These are phyloP conservation scores for Eucalyptus paniculata DNA, from an alignment of 345 rosid species.

Conservation along the genomic window DNA sequence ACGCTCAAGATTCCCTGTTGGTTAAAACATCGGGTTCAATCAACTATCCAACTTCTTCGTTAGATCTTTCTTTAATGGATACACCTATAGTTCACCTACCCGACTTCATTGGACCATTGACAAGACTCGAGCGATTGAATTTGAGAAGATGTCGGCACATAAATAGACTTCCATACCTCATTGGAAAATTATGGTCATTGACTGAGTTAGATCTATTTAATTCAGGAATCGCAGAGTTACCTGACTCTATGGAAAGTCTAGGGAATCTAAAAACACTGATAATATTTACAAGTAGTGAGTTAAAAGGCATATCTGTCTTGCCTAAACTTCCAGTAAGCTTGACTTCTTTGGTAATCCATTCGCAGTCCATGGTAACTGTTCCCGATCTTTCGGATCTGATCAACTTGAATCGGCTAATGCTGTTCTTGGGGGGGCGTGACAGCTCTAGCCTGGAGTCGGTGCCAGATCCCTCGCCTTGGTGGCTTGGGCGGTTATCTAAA, in stretches of 20 bases:
- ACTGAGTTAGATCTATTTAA: rapidly evolving
- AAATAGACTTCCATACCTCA: not conserved
- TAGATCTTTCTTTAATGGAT: rapidly evolving
- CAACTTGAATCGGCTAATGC: not conserved
- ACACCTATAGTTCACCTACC: not conserved
- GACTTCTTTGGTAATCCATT: rapidly evolving
- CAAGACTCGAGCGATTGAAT: not conserved
- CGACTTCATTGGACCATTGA: not conserved
- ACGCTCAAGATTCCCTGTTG: rapidly evolving
- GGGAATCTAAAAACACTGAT: not conserved
- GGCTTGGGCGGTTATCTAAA: not conserved
- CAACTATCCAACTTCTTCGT: not conserved
- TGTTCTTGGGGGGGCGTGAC: rapidly evolving
- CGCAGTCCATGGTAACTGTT: rapidly evolving
- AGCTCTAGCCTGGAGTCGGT: not conserved
- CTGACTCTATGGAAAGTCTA: rapidly evolving
- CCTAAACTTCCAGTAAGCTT: not conserved
- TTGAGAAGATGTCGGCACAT: not conserved
- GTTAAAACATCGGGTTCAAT: not conserved
- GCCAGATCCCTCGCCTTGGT: not conserved
- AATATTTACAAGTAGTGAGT: rapidly evolving
- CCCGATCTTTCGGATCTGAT: not conserved
- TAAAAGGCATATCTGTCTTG: not conserved
- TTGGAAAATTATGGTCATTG: not conserved
- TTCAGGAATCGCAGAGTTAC: not conserved